A percentile compares a stretch with the other conserved stretches of the same genome.
These are phyloP conservation scores for Dactylellina leptospora DNA, from an alignment of 2,329 filamentous ascomycete species.

Conservation along the genomic window DNA sequence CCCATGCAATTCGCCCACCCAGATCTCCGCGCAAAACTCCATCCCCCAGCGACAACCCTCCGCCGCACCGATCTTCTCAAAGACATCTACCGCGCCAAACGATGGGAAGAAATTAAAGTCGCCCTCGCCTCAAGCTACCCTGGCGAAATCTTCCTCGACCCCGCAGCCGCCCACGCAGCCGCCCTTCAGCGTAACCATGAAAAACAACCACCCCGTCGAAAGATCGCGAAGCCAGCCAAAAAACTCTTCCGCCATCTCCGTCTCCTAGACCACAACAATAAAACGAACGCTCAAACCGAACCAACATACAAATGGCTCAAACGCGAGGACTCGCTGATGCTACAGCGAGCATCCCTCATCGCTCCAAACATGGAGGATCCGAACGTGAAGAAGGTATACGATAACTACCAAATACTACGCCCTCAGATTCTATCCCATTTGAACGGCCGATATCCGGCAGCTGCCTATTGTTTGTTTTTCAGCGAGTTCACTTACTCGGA, in stretches of 20 bases:
- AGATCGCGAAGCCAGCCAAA: not conserved
- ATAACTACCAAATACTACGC: conserved; percentile 1
- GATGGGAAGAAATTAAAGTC: conserved; percentile 9
- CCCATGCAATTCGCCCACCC: conserved; percentile 2
- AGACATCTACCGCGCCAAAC: conserved; percentile 4
- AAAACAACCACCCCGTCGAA: not conserved
- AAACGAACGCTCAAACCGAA: not conserved
- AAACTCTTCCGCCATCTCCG: conserved; percentile 28
- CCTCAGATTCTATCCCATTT: conserved; percentile 5
- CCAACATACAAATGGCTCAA: conserved; percentile 9
- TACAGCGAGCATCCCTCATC: conserved; percentile 22
- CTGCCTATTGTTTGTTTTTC: conserved; percentile 35
- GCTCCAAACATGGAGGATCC: conserved; percentile 12
- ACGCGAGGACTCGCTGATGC: conserved; percentile 9
- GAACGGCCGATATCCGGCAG: not conserved
- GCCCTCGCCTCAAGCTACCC: not conserved
- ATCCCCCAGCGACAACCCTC: not conserved
- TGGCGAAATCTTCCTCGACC: not conserved
- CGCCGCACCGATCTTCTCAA: conserved; percentile 11
- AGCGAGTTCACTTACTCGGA: conserved; percentile 32
- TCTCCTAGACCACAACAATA: conserved; percentile 2
- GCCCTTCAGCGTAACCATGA: not conserved
- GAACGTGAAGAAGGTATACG: conserved; percentile 16
- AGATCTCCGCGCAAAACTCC: conserved; percentile 19
- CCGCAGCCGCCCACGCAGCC: not conserved